Conservation (phyloP, 331 rosid genomes). For the Quercus lobata region DNA sequence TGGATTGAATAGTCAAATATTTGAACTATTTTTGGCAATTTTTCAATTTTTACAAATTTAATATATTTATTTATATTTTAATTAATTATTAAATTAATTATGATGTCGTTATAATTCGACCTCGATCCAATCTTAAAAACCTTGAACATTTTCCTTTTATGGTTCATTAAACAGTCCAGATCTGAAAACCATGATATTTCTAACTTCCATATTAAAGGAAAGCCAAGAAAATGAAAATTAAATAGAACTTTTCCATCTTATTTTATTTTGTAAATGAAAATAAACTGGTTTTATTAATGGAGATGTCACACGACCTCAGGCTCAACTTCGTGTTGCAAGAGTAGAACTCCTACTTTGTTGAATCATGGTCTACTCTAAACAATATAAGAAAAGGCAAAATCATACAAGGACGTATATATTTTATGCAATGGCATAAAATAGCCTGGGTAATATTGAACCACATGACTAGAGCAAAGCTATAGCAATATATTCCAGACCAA, state of each 20-base stretch:
- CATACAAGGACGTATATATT: neutral
- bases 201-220: too few relatives aligned
- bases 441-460: neutral
- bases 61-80: too few relatives aligned
- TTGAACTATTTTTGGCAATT: too few relatives aligned
- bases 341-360: constrained; percentile 20
- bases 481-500: neutral
- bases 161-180: accelerated
- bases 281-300: constrained; percentile 39
- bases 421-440: neutral
- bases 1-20: too few relatives aligned
- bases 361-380: constrained; percentile 52
- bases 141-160: too few relatives aligned
- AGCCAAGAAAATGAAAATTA: too few relatives aligned
- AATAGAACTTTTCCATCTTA: too few relatives aligned
- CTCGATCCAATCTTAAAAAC: too few relatives aligned
- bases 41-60: too few relatives aligned
- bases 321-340: constrained; percentile 15
- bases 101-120: accelerated
- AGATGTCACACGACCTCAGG: constrained; percentile 24
- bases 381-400: neutral
- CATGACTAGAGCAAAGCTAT: neutral
- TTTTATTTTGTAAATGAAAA: neutral
- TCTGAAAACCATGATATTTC: too few relatives aligned
- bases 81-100: too few relatives aligned